Evolutionary conservation across 306 rosid genomes (phyloP).

Genomic region (Cicer arietinum): DNA sequence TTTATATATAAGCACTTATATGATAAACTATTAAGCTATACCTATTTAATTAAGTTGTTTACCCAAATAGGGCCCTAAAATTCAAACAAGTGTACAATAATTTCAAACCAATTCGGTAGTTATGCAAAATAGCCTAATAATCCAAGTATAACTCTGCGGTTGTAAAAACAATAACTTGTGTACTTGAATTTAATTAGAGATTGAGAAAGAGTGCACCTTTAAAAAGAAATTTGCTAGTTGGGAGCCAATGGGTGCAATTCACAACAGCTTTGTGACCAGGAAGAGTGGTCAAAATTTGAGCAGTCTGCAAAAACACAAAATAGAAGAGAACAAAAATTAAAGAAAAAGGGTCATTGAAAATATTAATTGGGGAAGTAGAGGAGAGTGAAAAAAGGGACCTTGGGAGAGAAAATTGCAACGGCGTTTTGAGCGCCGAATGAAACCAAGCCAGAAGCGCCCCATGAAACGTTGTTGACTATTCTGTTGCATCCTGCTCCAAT

Average conservation of each 20-base stretch:
- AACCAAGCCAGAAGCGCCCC: conserved; percentile 88
- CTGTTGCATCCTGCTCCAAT: conserved; percentile 96
- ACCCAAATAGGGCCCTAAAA: neutral
- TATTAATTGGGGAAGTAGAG: neutral
- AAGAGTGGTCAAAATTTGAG: conserved; percentile 90
- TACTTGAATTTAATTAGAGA: neutral
- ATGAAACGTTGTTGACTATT: conserved; percentile 85
- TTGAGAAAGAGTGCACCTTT: conserved; percentile 59
- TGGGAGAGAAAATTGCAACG: conserved; percentile 81
- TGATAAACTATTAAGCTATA: no score
- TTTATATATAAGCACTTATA: no score
- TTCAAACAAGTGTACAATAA: neutral
- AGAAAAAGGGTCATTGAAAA: neutral
- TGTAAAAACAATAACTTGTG: neutral
- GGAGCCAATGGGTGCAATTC: conserved; percentile 96
- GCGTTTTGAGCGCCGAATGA: conserved; percentile 94
- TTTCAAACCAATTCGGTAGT: neutral
- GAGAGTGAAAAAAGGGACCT: conserved; percentile 54
- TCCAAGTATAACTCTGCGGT: conserved; percentile 11
- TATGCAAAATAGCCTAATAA: neutral
- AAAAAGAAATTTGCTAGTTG: conserved; percentile 68
- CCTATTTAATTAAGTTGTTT: no score
- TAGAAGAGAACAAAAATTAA: neutral
- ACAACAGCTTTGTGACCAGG: conserved; percentile 89
- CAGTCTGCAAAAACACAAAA: conserved; percentile 58